Percentiles rank a stretch among this genome's conserved stretches.
Evolutionary conservation across 1,284 basidiomycete species (phyloP).

Genomic region (Cutaneotrichosporon daszewskae): DNA sequence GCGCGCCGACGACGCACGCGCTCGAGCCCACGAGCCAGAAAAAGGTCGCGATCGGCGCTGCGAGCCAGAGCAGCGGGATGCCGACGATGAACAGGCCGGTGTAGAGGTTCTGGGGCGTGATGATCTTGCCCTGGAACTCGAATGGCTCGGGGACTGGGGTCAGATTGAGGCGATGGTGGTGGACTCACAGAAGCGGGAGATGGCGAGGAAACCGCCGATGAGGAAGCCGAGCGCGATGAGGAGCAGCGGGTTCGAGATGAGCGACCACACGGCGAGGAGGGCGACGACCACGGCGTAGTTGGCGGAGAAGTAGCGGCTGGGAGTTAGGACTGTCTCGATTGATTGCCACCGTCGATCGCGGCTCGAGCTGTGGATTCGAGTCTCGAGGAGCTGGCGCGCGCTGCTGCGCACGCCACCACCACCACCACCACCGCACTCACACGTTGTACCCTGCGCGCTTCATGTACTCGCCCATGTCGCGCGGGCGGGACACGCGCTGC

Average conservation of each 20-base stretch:
- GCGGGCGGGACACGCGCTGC: slow-evolving; percentile 69
- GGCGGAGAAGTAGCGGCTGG: slow-evolving; percentile 85
- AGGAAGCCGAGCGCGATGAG: slow-evolving; percentile 82
- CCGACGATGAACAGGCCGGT: slow-evolving; percentile 51
- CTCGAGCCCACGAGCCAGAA: slow-evolving; percentile 48
- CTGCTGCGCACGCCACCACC: not conserved
- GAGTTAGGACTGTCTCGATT: slow-evolving; percentile 53
- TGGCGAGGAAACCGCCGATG: slow-evolving; percentile 81
- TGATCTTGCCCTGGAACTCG: slow-evolving; percentile 50
- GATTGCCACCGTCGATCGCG: not conserved
- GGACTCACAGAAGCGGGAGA: slow-evolving; percentile 79
- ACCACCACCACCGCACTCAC: slow-evolving; percentile 18
- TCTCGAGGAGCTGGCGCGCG: too few relatives aligned
- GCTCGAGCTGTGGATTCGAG: not conserved
- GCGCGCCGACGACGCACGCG: slow-evolving; percentile 50
- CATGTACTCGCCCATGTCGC: slow-evolving; percentile 57
- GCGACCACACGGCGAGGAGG: slow-evolving; percentile 77
- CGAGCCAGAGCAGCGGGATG: slow-evolving; percentile 45
- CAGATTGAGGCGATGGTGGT: slow-evolving; percentile 6
- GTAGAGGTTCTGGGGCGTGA: slow-evolving; percentile 59
- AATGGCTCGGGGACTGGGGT: slow-evolving; percentile 38
- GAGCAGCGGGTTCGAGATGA: slow-evolving; percentile 75
- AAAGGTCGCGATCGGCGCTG: slow-evolving; percentile 46
- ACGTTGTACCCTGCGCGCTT: slow-evolving; percentile 38
- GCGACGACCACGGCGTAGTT: slow-evolving; percentile 84